Evolutionary conservation across 2,329 filamentous ascomycete species (phyloP).

Genomic region (Cladophialophora psammophila): DNA sequence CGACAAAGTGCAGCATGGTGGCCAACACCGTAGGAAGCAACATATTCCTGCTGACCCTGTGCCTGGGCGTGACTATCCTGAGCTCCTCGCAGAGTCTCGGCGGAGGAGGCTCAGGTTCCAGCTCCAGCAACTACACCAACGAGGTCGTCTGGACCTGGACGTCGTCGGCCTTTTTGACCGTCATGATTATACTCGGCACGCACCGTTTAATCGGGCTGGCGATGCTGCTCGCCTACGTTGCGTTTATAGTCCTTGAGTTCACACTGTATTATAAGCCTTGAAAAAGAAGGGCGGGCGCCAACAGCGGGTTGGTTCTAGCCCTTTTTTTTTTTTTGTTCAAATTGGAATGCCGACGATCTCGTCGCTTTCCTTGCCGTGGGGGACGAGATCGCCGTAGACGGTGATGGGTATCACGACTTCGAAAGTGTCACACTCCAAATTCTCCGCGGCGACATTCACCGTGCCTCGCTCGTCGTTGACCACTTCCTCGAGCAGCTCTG

Average conservation of each 20-base stretch:
- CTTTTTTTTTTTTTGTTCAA: too few species aligned
- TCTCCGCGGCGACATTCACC: conserved; percentile 78
- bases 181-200: conserved; percentile 17
- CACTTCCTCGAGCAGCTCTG: conserved; percentile 77
- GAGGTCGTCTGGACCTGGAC: conserved; percentile 20
- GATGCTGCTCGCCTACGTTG: conserved; percentile 46
- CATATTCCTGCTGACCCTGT: conserved; percentile 62
- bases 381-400: conserved; percentile 71
- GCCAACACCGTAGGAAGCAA: conserved; percentile 63
- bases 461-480: conserved; percentile 79
- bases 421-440: conserved; percentile 84
- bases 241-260: conserved; percentile 48
- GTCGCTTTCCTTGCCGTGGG: conserved; percentile 45
- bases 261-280: conserved; percentile 31
- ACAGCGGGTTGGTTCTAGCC: background rate
- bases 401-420: conserved; percentile 84
- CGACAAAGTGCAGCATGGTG: conserved; percentile 45
- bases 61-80: conserved; percentile 46
- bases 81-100: conserved; percentile 6
- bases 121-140: conserved; percentile 14
- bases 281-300: background rate
- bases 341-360: conserved; percentile 42
- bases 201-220: conserved; percentile 37
- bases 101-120: background rate
- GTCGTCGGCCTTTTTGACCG: conserved; percentile 16